Evolutionary conservation across 2,329 filamentous ascomycete genomes (phyloP).

Genomic region (Colletotrichum navitas): DNA sequence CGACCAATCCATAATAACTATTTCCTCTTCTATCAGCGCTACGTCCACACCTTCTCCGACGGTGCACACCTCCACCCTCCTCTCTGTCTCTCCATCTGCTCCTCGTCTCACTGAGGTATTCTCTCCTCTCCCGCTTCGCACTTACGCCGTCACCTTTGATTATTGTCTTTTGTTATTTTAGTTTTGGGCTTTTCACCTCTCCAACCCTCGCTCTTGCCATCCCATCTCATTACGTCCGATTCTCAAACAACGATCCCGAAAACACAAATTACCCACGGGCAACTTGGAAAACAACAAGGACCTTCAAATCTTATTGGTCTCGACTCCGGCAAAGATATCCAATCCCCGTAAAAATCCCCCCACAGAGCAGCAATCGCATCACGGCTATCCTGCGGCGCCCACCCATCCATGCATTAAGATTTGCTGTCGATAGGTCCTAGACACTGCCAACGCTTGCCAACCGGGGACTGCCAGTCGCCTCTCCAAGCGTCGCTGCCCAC

Average conservation of each 20-base stretch:
- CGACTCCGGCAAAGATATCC: constrained; percentile 26
- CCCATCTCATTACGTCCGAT: constrained; percentile 40
- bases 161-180: not conserved
- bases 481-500: constrained; percentile 48
- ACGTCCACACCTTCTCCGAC: constrained; percentile 22
- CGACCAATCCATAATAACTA: not conserved
- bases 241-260: constrained; percentile 16
- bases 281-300: constrained; percentile 1
- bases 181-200: constrained; percentile 8
- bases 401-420: constrained; percentile 42
- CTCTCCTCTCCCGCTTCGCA: constrained; percentile 27
- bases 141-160: constrained; percentile 6
- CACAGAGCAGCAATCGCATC: constrained; percentile 40
- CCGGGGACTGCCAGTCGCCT: constrained; percentile 42
- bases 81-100: not conserved
- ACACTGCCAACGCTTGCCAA: constrained; percentile 41
- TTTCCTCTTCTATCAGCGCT: constrained; percentile 9
- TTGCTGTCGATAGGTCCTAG: constrained; percentile 42
- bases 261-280: not conserved
- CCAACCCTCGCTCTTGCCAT: constrained; percentile 39
- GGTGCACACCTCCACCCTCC: constrained; percentile 17
- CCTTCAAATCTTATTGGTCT: constrained; percentile 26
- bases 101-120: constrained; percentile 8
- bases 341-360: constrained; percentile 34
- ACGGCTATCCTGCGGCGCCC: constrained; percentile 38